phyloP scores from a whole-genome alignment of 2,329 filamentous ascomycete species.

The Penicillium sp. region DNA sequence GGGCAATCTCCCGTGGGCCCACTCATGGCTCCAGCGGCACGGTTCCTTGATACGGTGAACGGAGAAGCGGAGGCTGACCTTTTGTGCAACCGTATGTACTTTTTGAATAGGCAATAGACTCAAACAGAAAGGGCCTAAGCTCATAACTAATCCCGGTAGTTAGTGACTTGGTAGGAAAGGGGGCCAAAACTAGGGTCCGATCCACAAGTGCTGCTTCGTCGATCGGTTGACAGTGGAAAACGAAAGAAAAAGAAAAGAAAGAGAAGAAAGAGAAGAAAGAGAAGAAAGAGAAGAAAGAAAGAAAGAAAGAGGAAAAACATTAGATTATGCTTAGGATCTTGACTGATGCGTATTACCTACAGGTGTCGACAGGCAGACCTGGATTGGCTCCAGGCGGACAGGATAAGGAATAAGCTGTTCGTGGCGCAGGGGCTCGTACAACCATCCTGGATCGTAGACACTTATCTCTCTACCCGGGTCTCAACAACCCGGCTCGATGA shows the following conservation, averaged over 20 bases:
- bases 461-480: background rate
- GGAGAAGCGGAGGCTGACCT: slow-evolving; percentile 1
- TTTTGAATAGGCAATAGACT: background rate
- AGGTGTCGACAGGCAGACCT: background rate
- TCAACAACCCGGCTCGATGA: background rate
- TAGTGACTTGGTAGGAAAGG: slow-evolving; percentile 1
- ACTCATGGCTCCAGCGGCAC: slow-evolving; percentile 21
- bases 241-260: slow-evolving; percentile 5
- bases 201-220: slow-evolving; percentile 13
- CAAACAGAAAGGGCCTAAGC: background rate
- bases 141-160: background rate
- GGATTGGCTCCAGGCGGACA: slow-evolving; percentile 1
- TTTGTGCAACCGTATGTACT: background rate
- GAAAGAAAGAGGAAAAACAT: slow-evolving; percentile 1
- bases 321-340: slow-evolving; percentile 6
- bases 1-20: slow-evolving; percentile 27
- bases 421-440: slow-evolving; percentile 8
- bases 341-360: slow-evolving; percentile 16
- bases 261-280: slow-evolving; percentile 7
- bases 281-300: background rate
- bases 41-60: slow-evolving; percentile 23
- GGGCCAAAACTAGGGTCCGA: slow-evolving; percentile 6
- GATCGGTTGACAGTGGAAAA: slow-evolving; percentile 7
- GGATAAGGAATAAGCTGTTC: slow-evolving; percentile 7
- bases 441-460: background rate